Evolutionary conservation across 495 filamentous ascomycete species (phyloP), one percentile per base, ranked within the genome.

Genomic region (Penicillium goetzii): DNA sequence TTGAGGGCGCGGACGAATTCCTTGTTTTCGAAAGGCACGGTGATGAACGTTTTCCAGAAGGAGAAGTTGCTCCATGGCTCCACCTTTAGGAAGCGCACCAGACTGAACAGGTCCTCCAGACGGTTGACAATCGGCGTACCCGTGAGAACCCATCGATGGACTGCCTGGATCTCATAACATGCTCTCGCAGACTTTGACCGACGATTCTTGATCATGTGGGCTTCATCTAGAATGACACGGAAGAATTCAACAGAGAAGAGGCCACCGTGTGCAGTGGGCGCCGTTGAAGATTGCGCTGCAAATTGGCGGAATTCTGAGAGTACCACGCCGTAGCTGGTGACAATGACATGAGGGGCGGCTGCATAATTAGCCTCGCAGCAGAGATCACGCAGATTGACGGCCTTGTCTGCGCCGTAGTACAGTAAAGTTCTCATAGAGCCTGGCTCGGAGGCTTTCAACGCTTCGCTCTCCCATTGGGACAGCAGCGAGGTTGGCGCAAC

Each of bases 41-140:
- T 99, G 66, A 99, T 99, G 75, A 99, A 99, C 0, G 96, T 98
- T 63, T 93, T 91, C 95, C 95, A 99, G 78, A 96, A 99, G 4
- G 92, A 95, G 72, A 98, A 98, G 73, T 97, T 98, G 61, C 88
- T 92, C 95, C 95, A 99, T 1, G 95, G 95, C 69, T 98, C 96
- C 9, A 98, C 95, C 61, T 90, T 84, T 33, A 98, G 78, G 76
- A 98, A 99, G 17, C 90, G 85, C 26, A 99, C 92, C 33, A 98
- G 77, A 68, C 90, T 94, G 80, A 98, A 99, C n/a, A 99, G 81
- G 77, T 99, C 95, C 72, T 99, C 96, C 4, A 99, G 80, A 14
- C 91, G 89, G 71, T 99, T 99, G 66, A 99, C 94, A 53, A 99
- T 99, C 0, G 95, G 95, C 3, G 95, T 99, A 14, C 95, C 95